A percentile compares a stretch with the other conserved stretches of the same genome.
These are phyloP conservation scores for Cocos nucifera DNA, from an alignment of 176 grass and related monocot genomes.

Conservation along the genomic window DNA sequence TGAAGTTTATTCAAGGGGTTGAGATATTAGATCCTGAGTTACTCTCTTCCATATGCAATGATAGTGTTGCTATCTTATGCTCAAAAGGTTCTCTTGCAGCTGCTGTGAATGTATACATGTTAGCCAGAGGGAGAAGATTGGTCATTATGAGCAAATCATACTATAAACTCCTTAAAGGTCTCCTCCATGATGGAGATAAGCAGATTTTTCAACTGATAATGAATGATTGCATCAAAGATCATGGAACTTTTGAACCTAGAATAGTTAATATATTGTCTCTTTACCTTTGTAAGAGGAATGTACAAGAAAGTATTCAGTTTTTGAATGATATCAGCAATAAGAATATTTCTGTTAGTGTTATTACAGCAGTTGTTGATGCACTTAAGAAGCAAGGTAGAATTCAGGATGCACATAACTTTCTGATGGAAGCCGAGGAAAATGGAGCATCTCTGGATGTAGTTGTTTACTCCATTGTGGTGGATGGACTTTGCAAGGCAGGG, in stretches of 20 bases:
- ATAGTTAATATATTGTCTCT: constrained; percentile 55
- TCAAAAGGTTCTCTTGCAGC: constrained; percentile 34
- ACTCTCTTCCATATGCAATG: constrained; percentile 55
- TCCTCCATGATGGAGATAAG: constrained; percentile 47
- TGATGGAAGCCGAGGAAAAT: constrained; percentile 58
- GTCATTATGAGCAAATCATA: constrained; percentile 53
- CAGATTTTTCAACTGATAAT: constrained; percentile 36
- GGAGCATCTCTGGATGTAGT: constrained; percentile 41
- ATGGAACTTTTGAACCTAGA: constrained; percentile 51
- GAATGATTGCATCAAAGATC: constrained; percentile 54
- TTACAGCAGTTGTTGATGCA: constrained; percentile 43
- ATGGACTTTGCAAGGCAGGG: constrained; percentile 75
- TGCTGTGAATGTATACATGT: constrained; percentile 53
- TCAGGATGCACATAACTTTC: constrained; percentile 55
- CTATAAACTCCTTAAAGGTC: constrained; percentile 48
- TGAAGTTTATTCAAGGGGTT: constrained; percentile 49
- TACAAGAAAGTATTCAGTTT: constrained; percentile 49
- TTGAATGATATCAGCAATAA: constrained; percentile 31
- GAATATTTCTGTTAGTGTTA: constrained; percentile 38
- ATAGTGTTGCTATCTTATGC: constrained; percentile 62
- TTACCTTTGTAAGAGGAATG: constrained; percentile 45
- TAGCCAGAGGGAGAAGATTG: constrained; percentile 38
- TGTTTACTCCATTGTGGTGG: constrained; percentile 57
- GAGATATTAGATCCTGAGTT: constrained; percentile 34
- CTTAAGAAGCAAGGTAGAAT: constrained; percentile 66